Percentiles rank a stretch among this genome's conserved stretches.
phyloP scores from a whole-genome alignment of 108 stramenopile genomes.

The Skeletonema potamos region DNA sequence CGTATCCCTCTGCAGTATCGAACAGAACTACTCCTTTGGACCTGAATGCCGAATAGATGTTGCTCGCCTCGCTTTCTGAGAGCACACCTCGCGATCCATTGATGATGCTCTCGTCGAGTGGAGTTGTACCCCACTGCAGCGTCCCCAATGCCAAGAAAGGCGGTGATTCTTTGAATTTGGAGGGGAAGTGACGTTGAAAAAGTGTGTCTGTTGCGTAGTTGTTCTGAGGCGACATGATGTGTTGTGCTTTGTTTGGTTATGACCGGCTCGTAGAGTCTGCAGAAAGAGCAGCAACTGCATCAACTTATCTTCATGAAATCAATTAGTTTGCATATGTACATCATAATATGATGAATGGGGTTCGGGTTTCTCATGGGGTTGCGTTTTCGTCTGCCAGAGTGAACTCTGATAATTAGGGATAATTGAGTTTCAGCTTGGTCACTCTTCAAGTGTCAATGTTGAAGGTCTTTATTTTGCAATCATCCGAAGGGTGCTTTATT shows the following conservation, averaged over 20 bases:
- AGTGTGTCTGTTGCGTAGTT: conserved; percentile 8
- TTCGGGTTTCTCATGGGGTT: not conserved
- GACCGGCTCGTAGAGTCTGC: too few relatives aligned
- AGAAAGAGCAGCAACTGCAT: too few relatives aligned
- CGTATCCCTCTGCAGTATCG: conserved; percentile 84
- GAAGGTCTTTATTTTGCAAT: too few relatives aligned
- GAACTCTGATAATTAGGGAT: too few relatives aligned
- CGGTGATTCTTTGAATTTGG: conserved; percentile 2
- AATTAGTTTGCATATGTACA: too few relatives aligned
- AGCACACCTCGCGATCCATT: conserved; percentile 52
- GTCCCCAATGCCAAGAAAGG: conserved; percentile 45
- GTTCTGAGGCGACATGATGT: not conserved
- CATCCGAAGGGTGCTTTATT: too few relatives aligned
- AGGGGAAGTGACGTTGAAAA: conserved; percentile 14
- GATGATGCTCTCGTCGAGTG: conserved; percentile 51
- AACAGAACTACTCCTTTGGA: conserved; percentile 51
- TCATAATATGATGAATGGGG: too few relatives aligned
- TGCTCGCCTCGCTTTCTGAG: conserved; percentile 25
- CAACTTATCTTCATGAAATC: too few relatives aligned
- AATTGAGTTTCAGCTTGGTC: too few relatives aligned
- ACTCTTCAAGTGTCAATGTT: too few relatives aligned
- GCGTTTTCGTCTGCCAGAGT: not conserved
- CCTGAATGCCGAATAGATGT: conserved; percentile 33
- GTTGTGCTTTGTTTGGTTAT: not conserved
- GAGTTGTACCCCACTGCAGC: conserved; percentile 70